Evolutionary conservation across 2,329 filamentous ascomycete genomes (phyloP).

Genomic region (Pestalotiopsis sp.): DNA sequence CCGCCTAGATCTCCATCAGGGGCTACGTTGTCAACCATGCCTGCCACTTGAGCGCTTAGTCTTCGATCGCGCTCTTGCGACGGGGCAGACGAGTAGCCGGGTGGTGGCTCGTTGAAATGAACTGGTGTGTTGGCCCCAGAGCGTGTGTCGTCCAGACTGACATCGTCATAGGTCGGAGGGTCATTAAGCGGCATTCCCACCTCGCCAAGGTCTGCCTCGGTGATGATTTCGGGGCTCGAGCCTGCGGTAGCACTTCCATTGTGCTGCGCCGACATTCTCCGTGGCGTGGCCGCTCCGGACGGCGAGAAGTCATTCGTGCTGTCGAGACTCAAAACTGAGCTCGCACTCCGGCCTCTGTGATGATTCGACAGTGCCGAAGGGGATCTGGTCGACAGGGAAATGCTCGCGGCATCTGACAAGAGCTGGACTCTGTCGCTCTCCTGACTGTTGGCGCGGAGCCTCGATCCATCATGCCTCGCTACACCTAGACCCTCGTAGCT

Average conservation of each 20-base stretch:
- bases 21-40: constrained; percentile 23
- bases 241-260: constrained; percentile 38
- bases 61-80: constrained; percentile 33
- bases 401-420: constrained; percentile 71
- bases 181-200: constrained; percentile 44
- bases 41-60: constrained; percentile 34
- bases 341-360: constrained; percentile 50
- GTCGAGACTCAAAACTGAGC: constrained; percentile 58
- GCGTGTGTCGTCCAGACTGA: constrained; percentile 43
- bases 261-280: constrained; percentile 32
- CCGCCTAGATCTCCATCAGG: constrained; percentile 26
- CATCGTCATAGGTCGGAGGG: constrained; percentile 58
- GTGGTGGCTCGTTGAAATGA: constrained; percentile 48
- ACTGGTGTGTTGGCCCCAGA: constrained; percentile 34
- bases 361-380: constrained; percentile 28
- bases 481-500: constrained; percentile 78
- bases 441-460: constrained; percentile 71
- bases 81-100: constrained; percentile 48
- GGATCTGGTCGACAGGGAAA: constrained; percentile 39
- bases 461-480: constrained; percentile 75
- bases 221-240: constrained; percentile 53
- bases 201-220: constrained; percentile 53
- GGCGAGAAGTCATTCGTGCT: constrained; percentile 46
- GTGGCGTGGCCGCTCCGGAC: constrained; percentile 47
- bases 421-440: constrained; percentile 75